Evolutionary conservation across 2,329 filamentous ascomycete genomes (phyloP).

Genomic region (Parastagonospora nodorum): DNA sequence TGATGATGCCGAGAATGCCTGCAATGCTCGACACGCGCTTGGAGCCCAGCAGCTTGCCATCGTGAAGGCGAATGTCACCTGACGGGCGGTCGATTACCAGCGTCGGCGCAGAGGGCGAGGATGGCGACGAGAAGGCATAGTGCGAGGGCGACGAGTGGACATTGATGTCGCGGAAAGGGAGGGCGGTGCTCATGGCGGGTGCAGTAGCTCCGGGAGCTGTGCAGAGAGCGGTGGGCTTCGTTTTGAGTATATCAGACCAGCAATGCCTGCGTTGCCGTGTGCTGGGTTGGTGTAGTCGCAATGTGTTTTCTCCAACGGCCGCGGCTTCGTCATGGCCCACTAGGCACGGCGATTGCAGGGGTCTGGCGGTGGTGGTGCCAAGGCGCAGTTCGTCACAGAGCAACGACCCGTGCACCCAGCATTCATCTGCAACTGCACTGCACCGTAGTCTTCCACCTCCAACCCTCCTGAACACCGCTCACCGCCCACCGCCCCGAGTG

Average conservation of each 20-base stretch:
- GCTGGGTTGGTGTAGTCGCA: not conserved
- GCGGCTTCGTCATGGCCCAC: not conserved
- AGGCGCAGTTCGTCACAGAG: not conserved
- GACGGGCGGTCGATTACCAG: conserved; percentile 90
- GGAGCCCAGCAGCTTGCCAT: conserved; percentile 74
- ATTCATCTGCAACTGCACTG: conserved; percentile 11
- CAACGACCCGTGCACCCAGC: not conserved
- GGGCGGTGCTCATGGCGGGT: conserved; percentile 54
- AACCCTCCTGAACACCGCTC: conserved; percentile 9
- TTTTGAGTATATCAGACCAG: no score
- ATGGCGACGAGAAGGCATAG: conserved; percentile 96
- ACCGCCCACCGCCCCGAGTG: not conserved
- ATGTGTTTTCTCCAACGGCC: not conserved
- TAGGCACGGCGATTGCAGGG: not conserved
- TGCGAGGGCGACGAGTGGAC: conserved; percentile 88
- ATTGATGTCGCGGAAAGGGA: conserved; percentile 95
- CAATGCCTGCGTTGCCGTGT: not conserved
- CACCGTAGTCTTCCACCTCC: conserved; percentile 7
- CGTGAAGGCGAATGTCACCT: conserved; percentile 83
- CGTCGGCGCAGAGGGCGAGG: conserved; percentile 84
- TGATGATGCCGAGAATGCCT: conserved; percentile 92
- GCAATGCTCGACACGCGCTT: conserved; percentile 93
- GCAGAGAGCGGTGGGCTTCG: no score
- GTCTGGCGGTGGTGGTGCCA: not conserved
- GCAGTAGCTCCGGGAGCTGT: not conserved